A percentile compares a stretch with the other conserved stretches of the same genome.
These are phyloP conservation scores for Flaveria brownii DNA, from an alignment of 129 eudicot species.

Conservation along the genomic window DNA sequence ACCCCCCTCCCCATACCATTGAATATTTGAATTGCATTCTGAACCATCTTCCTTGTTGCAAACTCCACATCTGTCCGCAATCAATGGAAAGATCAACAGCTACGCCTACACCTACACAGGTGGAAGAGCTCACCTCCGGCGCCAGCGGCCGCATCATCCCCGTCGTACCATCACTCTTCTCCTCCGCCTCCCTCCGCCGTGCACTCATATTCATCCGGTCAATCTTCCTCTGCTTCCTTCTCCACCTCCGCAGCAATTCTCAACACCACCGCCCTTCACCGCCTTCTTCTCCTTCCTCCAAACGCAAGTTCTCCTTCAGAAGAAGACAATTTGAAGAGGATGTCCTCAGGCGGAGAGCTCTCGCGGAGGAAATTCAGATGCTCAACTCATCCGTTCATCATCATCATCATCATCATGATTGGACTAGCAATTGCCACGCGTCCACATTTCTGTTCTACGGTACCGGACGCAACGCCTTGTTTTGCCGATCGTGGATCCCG, in stretches of 20 bases:
- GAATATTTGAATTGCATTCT: not conserved
- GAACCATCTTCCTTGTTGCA: no score
- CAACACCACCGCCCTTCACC: slow-evolving; percentile 34
- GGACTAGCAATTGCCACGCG: slow-evolving; percentile 39
- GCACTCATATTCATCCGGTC: slow-evolving; percentile 58
- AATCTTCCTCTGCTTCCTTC: slow-evolving; percentile 56
- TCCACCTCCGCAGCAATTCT: slow-evolving; percentile 44
- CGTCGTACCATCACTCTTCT: not conserved
- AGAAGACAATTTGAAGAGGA: slow-evolving; percentile 76
- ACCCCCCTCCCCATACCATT: not conserved
- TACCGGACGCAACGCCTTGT: slow-evolving; percentile 64
- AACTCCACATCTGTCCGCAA: no score
- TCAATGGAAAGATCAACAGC: slow-evolving; percentile 41
- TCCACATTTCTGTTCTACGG: slow-evolving; percentile 66
- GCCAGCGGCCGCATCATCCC: slow-evolving; percentile 91
- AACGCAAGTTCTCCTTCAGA: slow-evolving; percentile 40
- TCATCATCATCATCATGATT: slow-evolving; percentile 26
- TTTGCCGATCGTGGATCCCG: slow-evolving; percentile 95
- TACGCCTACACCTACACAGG: slow-evolving; percentile 26
- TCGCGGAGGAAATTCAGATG: slow-evolving; percentile 66
- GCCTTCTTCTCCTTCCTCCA: slow-evolving; percentile 30
- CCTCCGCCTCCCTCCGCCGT: slow-evolving; percentile 50
- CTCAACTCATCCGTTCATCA: slow-evolving; percentile 26
- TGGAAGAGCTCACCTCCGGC: slow-evolving; percentile 94
- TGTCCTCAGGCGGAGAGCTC: slow-evolving; percentile 61